Evolutionary conservation across 106 monocot species (phyloP), one percentile per base, ranked within the genome.

Genomic region (Amphibolis antarctica): DNA sequence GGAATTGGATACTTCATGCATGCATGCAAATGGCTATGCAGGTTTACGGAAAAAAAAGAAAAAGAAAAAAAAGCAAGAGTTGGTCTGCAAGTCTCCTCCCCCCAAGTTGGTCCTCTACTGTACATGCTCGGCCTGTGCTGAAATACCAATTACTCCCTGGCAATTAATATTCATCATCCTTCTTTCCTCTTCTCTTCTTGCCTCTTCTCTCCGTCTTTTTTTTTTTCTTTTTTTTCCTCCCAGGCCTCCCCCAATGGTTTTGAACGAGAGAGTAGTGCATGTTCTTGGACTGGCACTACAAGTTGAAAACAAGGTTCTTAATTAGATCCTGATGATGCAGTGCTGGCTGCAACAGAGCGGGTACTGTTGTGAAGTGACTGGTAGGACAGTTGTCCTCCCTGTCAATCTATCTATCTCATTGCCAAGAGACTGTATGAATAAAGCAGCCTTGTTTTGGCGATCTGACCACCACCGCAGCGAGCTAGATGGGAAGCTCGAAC

Each of bases 291-390:
- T 64, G 43, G 47, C 42, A 66, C 28, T 42, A 49, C 17, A 46
- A 44, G 31, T 65, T 26, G 53, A 58, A 59, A 53, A 58, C 56
- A 57, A 30, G 42, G 44, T 31, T 68, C 23, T 74, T 66, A 59
- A 68, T 67, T 62, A 42, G 53, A 60, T 67, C 44, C 66, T 74
- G 52, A 31, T 42, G 44, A 63, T 54, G 53, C 60, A 76, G 68
- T 69, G 62, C 71, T 80, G 83, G 66, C 70, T 74, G 65, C 77
- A 63, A 75, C 80, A 78, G 77, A 78, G 78, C 71, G 73, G 74
- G 63, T 69, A 89, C 89, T 82, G 85, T 82, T 77, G 54, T 82
- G 88, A 89, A 79, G 85, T 89, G 88, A 89, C 88, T 77, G 63
- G 71, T 76, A 61, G 73, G 77, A 66, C 79, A 77, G 77, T 72